Evolutionary conservation across 2,329 filamentous ascomycete species (phyloP), one percentile per base, ranked within the genome.

Genomic region (Fusarium concolor): DNA sequence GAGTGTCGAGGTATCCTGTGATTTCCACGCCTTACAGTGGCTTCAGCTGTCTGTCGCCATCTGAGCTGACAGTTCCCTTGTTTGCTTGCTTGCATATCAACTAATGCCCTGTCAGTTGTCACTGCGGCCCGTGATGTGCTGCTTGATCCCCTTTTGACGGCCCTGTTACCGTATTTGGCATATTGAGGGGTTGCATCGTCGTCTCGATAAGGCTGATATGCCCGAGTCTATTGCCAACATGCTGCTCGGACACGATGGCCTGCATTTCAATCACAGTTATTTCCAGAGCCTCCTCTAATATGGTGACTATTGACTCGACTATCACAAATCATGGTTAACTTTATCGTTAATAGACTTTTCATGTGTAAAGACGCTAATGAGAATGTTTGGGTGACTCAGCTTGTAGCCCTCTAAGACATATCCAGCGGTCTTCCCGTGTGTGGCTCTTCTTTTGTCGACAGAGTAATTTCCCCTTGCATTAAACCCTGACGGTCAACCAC

Each of bases 401-500:
- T 37, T 29, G 11, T 31, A 33, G 14, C 31, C 31, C 7, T 33
- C 22, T 35, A 20, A 63, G 50, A 63, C 39, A 45, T 51, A 42
- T 57, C 33, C 22, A 57, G 55, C 43, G 58, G 57, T 33, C 38
- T 41, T 37, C 51, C 52, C 39, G 42, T 37, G 47, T 65, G 56
- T 39, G n/a, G 58, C 37, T 24, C 22, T 60, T 31, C 28, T 41
- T 38, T 46, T 20, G 10, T 26, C 26, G 9, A 26, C 26, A 26
- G 63, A 51, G 60, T 47, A 72, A 72, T 72, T 68, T 72, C 70
- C 70, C 70, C 68, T 71, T 72, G 70, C 70, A 72, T 68, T 65
- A 71, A 65, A 73, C 70, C 70, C 56, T 70, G 68, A 68, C 71
- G 70, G 68, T 61, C 41, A 26, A 56, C 63, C 58, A 44, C 57